Conservation (phyloP, 768 basidiomycete species). For the Paxillus rubicundulus region DNA sequence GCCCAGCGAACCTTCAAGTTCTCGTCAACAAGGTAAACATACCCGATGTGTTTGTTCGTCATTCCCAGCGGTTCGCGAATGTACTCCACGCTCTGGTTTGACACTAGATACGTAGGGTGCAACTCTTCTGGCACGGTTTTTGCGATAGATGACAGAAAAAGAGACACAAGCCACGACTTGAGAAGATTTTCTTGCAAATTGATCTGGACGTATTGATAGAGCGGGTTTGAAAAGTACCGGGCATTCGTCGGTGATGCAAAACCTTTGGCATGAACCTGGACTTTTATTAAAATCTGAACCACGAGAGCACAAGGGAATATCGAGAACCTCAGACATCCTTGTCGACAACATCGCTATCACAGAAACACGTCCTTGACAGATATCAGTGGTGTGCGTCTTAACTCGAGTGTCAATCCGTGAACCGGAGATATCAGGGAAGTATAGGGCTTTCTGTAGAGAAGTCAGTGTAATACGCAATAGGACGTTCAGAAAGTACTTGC, state of each 20-base stretch:
- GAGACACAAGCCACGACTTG: conserved; percentile 83
- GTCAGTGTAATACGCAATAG: background rate
- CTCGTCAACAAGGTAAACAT: conserved; percentile 87
- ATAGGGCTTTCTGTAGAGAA: conserved; percentile 72
- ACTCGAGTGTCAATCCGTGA: conserved; percentile 55
- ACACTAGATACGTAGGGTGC: conserved; percentile 74
- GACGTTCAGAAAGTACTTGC: conserved; percentile 44
- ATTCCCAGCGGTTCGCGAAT: conserved; percentile 82
- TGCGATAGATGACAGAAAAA: conserved; percentile 78
- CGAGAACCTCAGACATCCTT: conserved; percentile 77
- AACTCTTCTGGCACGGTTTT: conserved; percentile 58
- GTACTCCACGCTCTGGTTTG: conserved; percentile 83
- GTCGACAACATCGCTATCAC: conserved; percentile 83
- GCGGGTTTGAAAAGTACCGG: conserved; percentile 51
- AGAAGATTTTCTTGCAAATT: conserved; percentile 94
- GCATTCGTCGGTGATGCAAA: conserved; percentile 60
- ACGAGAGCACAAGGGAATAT: background rate
- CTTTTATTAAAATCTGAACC: background rate
- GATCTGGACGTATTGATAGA: conserved; percentile 77
- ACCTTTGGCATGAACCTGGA: conserved; percentile 73
- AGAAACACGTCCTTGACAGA: conserved; percentile 75
- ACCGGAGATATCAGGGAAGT: conserved; percentile 85
- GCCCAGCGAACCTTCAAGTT: conserved; percentile 89
- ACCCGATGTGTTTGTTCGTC: conserved; percentile 87
- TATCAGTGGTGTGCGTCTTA: conserved; percentile 69